Percentiles rank a stretch among this genome's conserved stretches.
phyloP scores from a whole-genome alignment of 75 land plant genomes.

The Chamaecyparis obtusa region DNA sequence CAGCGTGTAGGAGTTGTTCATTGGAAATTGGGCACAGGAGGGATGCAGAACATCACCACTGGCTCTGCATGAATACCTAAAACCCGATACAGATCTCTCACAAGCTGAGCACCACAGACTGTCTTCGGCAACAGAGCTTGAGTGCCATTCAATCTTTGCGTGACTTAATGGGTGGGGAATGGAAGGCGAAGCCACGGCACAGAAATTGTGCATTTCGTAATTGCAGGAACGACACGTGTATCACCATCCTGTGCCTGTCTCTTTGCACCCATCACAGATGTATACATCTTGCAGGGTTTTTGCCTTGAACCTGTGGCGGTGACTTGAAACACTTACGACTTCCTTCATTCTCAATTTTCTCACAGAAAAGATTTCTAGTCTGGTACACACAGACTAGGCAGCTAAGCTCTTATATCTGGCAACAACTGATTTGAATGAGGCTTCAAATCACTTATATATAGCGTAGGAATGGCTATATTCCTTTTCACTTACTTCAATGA shows the following conservation, averaged over 20 bases:
- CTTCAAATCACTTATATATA: no score
- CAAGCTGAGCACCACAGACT: not conserved
- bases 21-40: conserved; percentile 10
- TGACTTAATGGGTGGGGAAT: conserved; percentile 24
- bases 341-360: no score
- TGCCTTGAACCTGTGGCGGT: no score
- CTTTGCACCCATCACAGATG: conserved; percentile 27
- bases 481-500: no score
- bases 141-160: conserved; percentile 14
- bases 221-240: conserved; percentile 30
- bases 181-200: conserved; percentile 13
- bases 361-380: no score
- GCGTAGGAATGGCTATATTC: no score
- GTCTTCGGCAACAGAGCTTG: conserved; percentile 16
- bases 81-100: conserved; percentile 19
- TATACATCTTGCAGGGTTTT: not conserved
- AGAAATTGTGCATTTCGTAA: conserved; percentile 32
- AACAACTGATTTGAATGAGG: no score
- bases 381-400: no score
- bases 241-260: conserved; percentile 20
- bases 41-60: conserved; percentile 44
- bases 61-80: conserved; percentile 32
- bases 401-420: no score
- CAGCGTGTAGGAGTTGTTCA: not conserved
- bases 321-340: no score